A percentile compares a stretch with the other conserved stretches of the same genome.
Conservation (phyloP, 306 rosid species). For the Senna tora region DNA sequence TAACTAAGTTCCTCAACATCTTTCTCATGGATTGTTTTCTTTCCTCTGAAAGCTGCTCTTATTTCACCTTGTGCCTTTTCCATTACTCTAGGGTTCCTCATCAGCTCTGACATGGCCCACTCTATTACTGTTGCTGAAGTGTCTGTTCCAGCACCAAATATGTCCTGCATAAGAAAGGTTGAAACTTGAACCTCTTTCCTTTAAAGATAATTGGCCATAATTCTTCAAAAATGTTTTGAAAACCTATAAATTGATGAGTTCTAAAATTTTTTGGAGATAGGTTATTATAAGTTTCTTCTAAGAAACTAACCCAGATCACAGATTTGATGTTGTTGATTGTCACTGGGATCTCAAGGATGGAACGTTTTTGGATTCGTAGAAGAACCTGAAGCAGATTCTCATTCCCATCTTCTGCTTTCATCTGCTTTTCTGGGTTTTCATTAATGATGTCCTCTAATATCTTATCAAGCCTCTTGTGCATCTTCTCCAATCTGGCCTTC, state of each 20-base stretch:
- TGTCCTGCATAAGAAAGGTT: too few species aligned
- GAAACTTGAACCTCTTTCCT: too few species aligned
- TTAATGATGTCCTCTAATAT: conserved; percentile 41
- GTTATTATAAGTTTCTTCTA: too few species aligned
- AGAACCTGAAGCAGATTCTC: conserved; percentile 32
- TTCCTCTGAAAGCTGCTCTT: conserved; percentile 31
- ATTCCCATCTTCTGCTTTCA: background rate
- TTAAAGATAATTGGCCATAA: too few species aligned
- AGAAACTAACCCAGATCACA: conserved; percentile 43
- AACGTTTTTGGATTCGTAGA: conserved; percentile 8
- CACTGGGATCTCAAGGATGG: conserved; percentile 35
- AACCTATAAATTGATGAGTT: too few species aligned
- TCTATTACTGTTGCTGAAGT: conserved; percentile 14
- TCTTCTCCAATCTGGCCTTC: conserved; percentile 37
- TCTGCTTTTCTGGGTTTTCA: conserved; percentile 31
- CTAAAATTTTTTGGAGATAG: too few species aligned
- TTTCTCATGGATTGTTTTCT: conserved; percentile 2
- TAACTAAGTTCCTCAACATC: conserved; percentile 30
- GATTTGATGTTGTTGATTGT: conserved; percentile 41
- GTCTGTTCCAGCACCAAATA: too few species aligned
- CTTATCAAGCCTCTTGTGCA: conserved; percentile 27
- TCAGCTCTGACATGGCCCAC: conserved; percentile 43
- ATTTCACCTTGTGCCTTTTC: conserved; percentile 37
- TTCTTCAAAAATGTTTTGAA: too few species aligned
- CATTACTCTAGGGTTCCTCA: conserved; percentile 39